Conservation (phyloP, 2,329 filamentous ascomycete species). For the Colletotrichum sp. region DNA sequence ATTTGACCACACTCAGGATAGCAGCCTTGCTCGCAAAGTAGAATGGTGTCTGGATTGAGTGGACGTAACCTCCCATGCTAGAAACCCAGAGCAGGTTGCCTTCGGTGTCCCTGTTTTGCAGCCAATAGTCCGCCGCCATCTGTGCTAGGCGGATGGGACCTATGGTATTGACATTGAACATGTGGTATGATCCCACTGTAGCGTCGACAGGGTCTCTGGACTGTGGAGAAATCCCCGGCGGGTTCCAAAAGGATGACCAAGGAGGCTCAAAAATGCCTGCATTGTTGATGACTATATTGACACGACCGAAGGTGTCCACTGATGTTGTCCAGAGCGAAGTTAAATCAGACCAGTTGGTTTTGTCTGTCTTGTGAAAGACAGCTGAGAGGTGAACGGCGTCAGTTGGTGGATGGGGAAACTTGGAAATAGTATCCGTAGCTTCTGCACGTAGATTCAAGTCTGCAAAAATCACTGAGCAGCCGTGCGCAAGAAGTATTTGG, state of each 20-base stretch:
- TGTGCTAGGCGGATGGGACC: conserved; percentile 30
- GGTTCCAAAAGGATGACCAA: conserved; percentile 29
- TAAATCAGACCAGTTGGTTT: conserved; percentile 30
- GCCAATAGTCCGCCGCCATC: conserved; percentile 33
- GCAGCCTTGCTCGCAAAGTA: conserved; percentile 34
- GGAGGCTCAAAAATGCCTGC: conserved; percentile 32
- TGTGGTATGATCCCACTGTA: conserved; percentile 26
- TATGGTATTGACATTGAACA: conserved; percentile 29
- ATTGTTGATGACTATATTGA: conserved; percentile 24
- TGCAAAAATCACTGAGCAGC: conserved; percentile 30
- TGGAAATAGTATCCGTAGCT: conserved; percentile 12
- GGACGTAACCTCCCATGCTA: conserved; percentile 32
- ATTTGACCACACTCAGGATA: conserved; percentile 7
- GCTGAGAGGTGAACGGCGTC: background rate
- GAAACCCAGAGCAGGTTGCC: conserved; percentile 42
- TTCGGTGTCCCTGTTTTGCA: conserved; percentile 23
- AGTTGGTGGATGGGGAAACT: background rate
- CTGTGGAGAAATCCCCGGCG: conserved; percentile 25
- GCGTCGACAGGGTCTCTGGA: conserved; percentile 25
- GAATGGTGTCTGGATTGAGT: conserved; percentile 31
- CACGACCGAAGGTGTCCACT: conserved; percentile 14
- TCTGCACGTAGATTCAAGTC: conserved; percentile 27
- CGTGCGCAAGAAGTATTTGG: conserved; percentile 25
- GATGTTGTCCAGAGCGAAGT: conserved; percentile 24
- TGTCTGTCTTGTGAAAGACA: conserved; percentile 29